Conservation (phyloP, 2,329 filamentous ascomycete species). For the Colletotrichum echinochloae region DNA sequence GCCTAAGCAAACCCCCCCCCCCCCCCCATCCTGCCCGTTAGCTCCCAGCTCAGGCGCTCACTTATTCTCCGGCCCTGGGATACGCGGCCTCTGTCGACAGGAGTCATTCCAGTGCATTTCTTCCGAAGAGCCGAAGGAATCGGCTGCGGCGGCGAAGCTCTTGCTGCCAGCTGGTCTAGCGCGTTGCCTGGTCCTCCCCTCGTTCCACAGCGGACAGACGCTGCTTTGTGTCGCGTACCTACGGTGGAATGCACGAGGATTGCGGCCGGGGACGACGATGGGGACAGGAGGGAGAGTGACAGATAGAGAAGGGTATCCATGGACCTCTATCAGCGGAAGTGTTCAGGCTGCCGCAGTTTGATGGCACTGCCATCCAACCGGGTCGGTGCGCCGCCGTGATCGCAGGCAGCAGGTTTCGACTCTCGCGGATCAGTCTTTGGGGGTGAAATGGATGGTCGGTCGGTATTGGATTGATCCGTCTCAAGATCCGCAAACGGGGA, state of each 20-base stretch:
- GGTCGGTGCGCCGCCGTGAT: conserved; percentile 11
- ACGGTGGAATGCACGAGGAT: conserved; percentile 32
- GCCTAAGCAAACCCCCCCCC: neutral
- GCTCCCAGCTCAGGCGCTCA: neutral
- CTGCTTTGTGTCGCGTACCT: conserved; percentile 34
- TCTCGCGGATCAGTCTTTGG: neutral
- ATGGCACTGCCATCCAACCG: conserved; percentile 4
- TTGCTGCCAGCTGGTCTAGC: neutral
- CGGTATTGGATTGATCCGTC: neutral
- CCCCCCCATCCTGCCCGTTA: neutral
- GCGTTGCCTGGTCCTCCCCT: neutral
- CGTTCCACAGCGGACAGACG: conserved; percentile 34
- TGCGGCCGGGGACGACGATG: conserved; percentile 22
- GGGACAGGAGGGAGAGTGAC: neutral
- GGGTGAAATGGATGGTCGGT: neutral
- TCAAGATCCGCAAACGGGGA: neutral
- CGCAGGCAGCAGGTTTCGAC: neutral
- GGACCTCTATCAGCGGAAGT: neutral
- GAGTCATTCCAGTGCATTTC: neutral
- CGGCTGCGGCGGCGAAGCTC: conserved; percentile 4
- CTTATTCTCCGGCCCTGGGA: conserved; percentile 1
- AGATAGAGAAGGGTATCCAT: neutral
- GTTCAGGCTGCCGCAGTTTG: neutral
- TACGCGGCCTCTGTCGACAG: conserved; percentile 15
- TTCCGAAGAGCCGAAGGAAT: neutral